These are phyloP conservation scores for Chaetomium tenue DNA, from an alignment of 495 filamentous ascomycete species.

Conservation along the genomic window DNA sequence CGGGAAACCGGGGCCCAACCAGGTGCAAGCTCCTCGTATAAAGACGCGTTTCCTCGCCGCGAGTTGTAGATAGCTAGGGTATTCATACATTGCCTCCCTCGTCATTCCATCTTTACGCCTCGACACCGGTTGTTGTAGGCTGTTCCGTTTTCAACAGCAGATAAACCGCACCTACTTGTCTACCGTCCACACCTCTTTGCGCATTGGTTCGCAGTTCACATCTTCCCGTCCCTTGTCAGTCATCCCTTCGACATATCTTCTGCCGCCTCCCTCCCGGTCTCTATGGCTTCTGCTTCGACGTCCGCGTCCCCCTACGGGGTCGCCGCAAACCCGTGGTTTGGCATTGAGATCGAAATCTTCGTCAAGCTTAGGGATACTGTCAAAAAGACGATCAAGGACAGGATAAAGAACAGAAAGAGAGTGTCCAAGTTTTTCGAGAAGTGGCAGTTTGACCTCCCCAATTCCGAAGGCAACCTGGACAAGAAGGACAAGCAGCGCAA, in stretches of 20 bases:
- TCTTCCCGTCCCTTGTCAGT: too few species aligned
- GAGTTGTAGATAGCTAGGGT: neutral
- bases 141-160: too few species aligned
- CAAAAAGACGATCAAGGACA: neutral
- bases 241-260: too few species aligned
- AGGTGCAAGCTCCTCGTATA: neutral
- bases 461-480: neutral
- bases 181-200: too few species aligned
- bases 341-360: neutral
- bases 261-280: too few species aligned
- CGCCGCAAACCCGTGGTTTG: neutral
- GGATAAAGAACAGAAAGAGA: neutral
- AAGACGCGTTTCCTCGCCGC: neutral
- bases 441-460: neutral
- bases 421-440: neutral
- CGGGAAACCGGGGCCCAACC: too few species aligned
- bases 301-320: too few species aligned
- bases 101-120: too few species aligned
- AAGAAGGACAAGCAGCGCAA: neutral
- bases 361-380: neutral
- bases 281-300: too few species aligned
- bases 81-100: neutral
- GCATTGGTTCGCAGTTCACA: too few species aligned
- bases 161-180: too few species aligned
- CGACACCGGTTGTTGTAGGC: too few species aligned